Percentiles rank a stretch among this genome's conserved stretches.
Conservation (phyloP, 306 rosid species). For the barrel medic (Medicago truncatula) region MtrunA17r5.0-ANR NC_053049.1:48312501-48313000, state of each 20-base stretch:
- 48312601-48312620: no score
- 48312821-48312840: not conserved
- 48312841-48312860: not conserved
- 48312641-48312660: not conserved
- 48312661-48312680: no score
- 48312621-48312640: not conserved
- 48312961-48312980: not conserved
- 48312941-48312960: not conserved
- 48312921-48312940: not conserved
- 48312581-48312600: not conserved
- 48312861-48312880: not conserved
- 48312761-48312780: not conserved
- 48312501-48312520: not conserved
- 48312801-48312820: not conserved
- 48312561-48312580: slow-evolving; percentile 14
- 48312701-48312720: no score
- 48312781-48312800: not conserved
- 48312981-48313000: not conserved
- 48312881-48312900: not conserved
- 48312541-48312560: not conserved
- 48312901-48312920: not conserved
- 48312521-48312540: slow-evolving; percentile 11
- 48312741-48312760: no score
- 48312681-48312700: no score
- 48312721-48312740: no score